These are phyloP conservation scores for Papiliotrema laurentii DNA, from an alignment of 1,284 basidiomycete genomes.

Conservation along the genomic window DNA sequence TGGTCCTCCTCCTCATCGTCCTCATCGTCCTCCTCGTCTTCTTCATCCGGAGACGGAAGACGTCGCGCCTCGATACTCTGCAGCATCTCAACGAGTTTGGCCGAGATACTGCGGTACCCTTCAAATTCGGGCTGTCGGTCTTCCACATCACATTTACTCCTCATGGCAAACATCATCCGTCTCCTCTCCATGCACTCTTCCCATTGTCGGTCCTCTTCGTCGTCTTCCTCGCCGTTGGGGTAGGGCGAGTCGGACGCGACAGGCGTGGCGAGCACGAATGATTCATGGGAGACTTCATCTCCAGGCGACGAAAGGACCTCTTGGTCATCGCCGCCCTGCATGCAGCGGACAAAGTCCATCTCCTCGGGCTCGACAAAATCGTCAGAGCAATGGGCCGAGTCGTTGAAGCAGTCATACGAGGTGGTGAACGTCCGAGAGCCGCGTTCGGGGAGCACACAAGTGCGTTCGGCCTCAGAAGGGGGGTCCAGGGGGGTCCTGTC, in stretches of 20 bases:
- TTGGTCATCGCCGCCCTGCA: too few species aligned
- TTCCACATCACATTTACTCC: constrained; percentile 10
- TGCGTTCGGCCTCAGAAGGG: constrained; percentile 43
- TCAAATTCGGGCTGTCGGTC: constrained; percentile 38
- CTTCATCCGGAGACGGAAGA: background rate
- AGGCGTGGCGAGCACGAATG: constrained; percentile 11
- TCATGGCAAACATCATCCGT: constrained; percentile 45
- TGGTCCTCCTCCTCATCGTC: background rate
- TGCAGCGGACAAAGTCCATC: too few species aligned
- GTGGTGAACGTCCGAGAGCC: constrained; percentile 29
- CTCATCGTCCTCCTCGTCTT: constrained; percentile 3
- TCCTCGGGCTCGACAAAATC: constrained; percentile 3
- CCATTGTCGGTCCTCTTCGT: constrained; percentile 28
- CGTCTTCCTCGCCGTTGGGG: constrained; percentile 7
- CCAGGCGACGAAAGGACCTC: constrained; percentile 4
- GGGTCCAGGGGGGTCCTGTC: constrained; percentile 49
- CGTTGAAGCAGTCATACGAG: constrained; percentile 4
- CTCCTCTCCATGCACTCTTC: constrained; percentile 40
- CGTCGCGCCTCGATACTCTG: constrained; percentile 11
- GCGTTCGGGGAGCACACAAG: constrained; percentile 45
- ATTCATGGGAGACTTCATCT: constrained; percentile 12
- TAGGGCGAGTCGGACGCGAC: constrained; percentile 16
- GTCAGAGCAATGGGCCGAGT: background rate
- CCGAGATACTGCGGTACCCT: constrained; percentile 40
- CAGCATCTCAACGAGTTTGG: constrained; percentile 33